Percentiles rank a stretch among this genome's conserved stretches.
Conservation (phyloP, 2,329 filamentous ascomycete species). For the Thelonectria discophora region DNA sequence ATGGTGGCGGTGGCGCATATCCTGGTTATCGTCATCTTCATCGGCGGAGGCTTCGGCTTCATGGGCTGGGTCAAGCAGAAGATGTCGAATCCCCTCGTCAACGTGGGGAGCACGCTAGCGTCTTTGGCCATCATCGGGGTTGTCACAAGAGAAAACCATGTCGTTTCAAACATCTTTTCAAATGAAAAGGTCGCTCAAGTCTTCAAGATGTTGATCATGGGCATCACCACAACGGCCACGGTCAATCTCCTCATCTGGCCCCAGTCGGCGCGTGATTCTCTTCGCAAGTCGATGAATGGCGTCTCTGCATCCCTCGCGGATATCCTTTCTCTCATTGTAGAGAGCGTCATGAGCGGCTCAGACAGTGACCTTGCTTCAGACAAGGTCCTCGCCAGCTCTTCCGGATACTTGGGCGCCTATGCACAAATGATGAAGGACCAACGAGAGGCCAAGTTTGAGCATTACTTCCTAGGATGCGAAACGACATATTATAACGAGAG, state of each 20-base stretch:
- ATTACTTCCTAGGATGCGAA: constrained; percentile 83
- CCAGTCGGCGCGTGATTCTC: constrained; percentile 75
- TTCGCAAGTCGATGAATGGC: constrained; percentile 76
- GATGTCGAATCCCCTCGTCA: constrained; percentile 79
- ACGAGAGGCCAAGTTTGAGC: constrained; percentile 87
- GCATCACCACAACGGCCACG: constrained; percentile 72
- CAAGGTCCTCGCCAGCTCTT: constrained; percentile 69
- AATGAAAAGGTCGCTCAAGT: constrained; percentile 83
- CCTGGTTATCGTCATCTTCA: constrained; percentile 82
- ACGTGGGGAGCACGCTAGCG: constrained; percentile 84
- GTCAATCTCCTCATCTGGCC: constrained; percentile 83
- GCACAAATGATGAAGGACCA: constrained; percentile 78
- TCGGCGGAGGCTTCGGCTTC: constrained; percentile 85
- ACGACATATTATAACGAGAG: constrained; percentile 80
- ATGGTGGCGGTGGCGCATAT: constrained; percentile 77
- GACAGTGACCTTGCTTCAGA: constrained; percentile 77
- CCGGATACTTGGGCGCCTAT: constrained; percentile 72
- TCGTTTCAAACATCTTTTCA: constrained; percentile 85
- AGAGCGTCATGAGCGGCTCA: constrained; percentile 82
- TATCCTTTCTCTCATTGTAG: constrained; percentile 82
- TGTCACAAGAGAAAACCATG: constrained; percentile 87
- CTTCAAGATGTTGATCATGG: constrained; percentile 82
- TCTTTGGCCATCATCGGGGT: constrained; percentile 90
- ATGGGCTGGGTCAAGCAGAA: constrained; percentile 88
- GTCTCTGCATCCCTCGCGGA: constrained; percentile 80